Conservation (phyloP, 2,329 filamentous ascomycete species). For the Metarhizium album region DNA sequence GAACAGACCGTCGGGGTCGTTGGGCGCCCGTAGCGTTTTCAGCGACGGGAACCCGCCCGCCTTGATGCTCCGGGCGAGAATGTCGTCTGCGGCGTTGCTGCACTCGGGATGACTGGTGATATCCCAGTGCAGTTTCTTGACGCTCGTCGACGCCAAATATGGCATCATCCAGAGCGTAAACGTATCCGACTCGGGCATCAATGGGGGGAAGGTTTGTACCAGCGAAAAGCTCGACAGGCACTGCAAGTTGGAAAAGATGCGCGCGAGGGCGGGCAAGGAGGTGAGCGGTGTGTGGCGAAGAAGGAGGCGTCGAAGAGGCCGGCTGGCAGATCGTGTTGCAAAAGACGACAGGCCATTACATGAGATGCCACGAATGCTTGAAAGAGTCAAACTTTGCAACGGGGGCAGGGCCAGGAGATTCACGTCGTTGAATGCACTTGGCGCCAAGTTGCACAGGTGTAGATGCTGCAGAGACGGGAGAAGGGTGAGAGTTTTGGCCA, state of each 20-base stretch:
- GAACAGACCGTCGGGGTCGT: slow-evolving; percentile 58
- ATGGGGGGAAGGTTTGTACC: slow-evolving; percentile 42
- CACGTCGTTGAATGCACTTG: slow-evolving; percentile 44
- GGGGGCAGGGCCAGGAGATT: slow-evolving; percentile 44
- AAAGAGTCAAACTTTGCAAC: slow-evolving; percentile 43
- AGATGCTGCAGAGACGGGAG: slow-evolving; percentile 47
- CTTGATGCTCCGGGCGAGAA: slow-evolving; percentile 53
- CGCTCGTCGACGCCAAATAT: slow-evolving; percentile 45
- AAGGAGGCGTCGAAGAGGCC: slow-evolving; percentile 36
- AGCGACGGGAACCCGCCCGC: slow-evolving; percentile 53
- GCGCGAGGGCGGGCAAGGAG: slow-evolving; percentile 44
- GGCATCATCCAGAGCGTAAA: slow-evolving; percentile 51
- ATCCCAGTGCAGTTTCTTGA: slow-evolving; percentile 53
- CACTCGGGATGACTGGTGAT: slow-evolving; percentile 39
- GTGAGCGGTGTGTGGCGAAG: slow-evolving; percentile 46
- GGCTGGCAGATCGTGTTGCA: slow-evolving; percentile 37
- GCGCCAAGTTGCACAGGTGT: slow-evolving; percentile 46
- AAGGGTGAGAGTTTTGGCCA: slow-evolving; percentile 37
- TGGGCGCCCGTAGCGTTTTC: slow-evolving; percentile 48
- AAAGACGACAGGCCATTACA: slow-evolving; percentile 45
- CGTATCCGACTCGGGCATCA: slow-evolving; percentile 43
- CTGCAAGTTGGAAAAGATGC: slow-evolving; percentile 46
- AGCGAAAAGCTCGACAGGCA: slow-evolving; percentile 39
- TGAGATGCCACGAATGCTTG: slow-evolving; percentile 45
- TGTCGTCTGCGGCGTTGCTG: slow-evolving; percentile 42